phyloP scores from a whole-genome alignment of 306 rosid species.

The Castanopsis chinensis region DNA sequence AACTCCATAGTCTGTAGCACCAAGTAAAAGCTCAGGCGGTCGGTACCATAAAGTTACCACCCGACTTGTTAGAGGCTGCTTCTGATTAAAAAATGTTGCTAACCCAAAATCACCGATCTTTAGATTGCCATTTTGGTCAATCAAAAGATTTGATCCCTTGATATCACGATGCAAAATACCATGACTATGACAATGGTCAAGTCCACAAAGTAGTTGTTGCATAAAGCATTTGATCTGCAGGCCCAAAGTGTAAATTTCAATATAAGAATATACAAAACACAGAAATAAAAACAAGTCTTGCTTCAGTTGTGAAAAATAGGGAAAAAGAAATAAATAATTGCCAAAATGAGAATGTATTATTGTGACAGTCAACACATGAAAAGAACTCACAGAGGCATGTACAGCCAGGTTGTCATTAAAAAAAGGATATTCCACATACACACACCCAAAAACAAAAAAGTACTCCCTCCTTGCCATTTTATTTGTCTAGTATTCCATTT shows the following conservation, averaged over 20 bases:
- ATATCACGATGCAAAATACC: constrained; percentile 88
- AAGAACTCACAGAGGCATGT: neutral
- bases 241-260: neutral
- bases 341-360: neutral
- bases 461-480: no score
- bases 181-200: constrained; percentile 74
- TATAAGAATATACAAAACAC: neutral
- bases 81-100: constrained; percentile 53
- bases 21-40: constrained; percentile 89
- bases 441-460: no score
- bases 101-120: constrained; percentile 87
- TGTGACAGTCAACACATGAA: neutral
- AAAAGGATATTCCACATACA: neutral
- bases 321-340: neutral
- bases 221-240: constrained; percentile 76
- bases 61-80: constrained; percentile 80
- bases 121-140: constrained; percentile 65
- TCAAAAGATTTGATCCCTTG: constrained; percentile 78
- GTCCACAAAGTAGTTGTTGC: constrained; percentile 77
- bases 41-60: constrained; percentile 92
- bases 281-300: neutral
- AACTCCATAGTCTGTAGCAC: constrained; percentile 67
- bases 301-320: neutral
- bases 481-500: no score
- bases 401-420: neutral